Conservation (phyloP, 2,329 filamentous ascomycete species). For the Cytospora mali region DNA sequence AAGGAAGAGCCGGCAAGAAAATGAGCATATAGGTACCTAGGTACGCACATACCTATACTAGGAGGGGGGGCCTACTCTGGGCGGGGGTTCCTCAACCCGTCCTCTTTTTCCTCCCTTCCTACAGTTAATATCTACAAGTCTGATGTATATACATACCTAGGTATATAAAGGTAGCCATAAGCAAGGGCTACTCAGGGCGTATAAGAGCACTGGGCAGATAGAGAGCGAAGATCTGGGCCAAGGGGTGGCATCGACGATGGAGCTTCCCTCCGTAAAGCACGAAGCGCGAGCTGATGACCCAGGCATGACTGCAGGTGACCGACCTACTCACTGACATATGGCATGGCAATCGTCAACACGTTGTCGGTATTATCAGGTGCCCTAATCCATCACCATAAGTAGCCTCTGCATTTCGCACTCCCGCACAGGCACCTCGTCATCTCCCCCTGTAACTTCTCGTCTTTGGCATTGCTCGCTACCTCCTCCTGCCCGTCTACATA, state of each 20-base stretch:
- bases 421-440: slow-evolving; percentile 67
- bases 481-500: slow-evolving; percentile 69
- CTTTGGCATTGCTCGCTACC: slow-evolving; percentile 51
- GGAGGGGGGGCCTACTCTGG: no score
- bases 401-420: slow-evolving; percentile 67
- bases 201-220: no score
- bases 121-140: not conserved
- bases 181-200: not conserved
- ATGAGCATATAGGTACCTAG: no score
- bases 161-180: not conserved
- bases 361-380: not conserved
- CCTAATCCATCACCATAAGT: slow-evolving; percentile 58
- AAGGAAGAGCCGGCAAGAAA: no score
- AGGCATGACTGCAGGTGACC: not conserved
- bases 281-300: no score
- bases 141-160: no score
- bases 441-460: slow-evolving; percentile 50
- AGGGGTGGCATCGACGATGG: not conserved
- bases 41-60: no score
- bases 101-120: not conserved
- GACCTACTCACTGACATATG: no score
- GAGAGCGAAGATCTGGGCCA: not conserved
- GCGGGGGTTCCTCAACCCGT: no score
- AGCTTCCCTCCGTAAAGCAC: not conserved
- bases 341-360: not conserved